phyloP scores from a whole-genome alignment of 176 grass and related monocot species.

The Typha latifolia region DNA sequence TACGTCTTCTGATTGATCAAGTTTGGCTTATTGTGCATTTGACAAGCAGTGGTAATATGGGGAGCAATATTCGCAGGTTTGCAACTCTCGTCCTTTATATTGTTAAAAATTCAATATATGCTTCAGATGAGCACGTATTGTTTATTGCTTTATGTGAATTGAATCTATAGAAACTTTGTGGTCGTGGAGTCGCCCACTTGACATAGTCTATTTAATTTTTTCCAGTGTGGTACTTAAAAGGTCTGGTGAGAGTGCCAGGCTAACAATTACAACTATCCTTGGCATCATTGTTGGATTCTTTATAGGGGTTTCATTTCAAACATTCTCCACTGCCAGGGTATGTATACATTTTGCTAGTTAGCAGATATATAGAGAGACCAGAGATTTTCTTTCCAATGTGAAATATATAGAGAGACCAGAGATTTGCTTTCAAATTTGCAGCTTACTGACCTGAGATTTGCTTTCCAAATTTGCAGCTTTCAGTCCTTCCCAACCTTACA shows the following conservation, averaged over 20 bases:
- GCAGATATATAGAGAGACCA: neutral
- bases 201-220: neutral
- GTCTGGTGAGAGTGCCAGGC: slow-evolving; percentile 54
- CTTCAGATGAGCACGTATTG: neutral
- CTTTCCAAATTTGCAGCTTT: neutral
- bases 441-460: neutral
- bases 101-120: neutral
- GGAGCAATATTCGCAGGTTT: neutral
- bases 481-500: neutral
- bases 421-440: too few species aligned
- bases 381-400: neutral
- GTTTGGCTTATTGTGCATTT: neutral
- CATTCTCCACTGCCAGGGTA: slow-evolving; percentile 64
- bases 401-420: too few species aligned
- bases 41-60: neutral
- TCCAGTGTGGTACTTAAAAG: slow-evolving; percentile 23
- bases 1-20: neutral
- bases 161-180: neutral
- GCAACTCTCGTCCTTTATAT: neutral
- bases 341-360: neutral
- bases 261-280: slow-evolving; percentile 44
- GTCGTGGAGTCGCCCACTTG: neutral
- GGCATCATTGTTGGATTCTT: slow-evolving; percentile 60
- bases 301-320: slow-evolving; percentile 61
- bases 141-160: neutral